A percentile compares a stretch with the other conserved stretches of the same genome.
These are phyloP conservation scores for Tetraselmis striata DNA, from an alignment of 139 green algal genomes.

Conservation along the genomic window DNA sequence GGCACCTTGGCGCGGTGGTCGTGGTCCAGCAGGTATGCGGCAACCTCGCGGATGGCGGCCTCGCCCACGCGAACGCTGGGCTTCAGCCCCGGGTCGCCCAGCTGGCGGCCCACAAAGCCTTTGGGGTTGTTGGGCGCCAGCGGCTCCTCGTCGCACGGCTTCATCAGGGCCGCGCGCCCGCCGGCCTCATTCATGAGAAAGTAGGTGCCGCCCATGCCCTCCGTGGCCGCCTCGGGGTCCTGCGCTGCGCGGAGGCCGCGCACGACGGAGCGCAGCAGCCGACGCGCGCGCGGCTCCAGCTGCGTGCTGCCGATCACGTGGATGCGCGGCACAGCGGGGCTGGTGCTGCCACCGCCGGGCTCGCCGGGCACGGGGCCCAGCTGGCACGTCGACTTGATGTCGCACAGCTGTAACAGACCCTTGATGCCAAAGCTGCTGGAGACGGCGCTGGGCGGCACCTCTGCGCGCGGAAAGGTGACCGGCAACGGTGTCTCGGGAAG, in stretches of 20 bases:
- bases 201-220: slow-evolving; percentile 88
- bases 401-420: neutral
- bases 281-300: slow-evolving; percentile 31
- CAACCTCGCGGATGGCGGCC: slow-evolving; percentile 89
- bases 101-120: slow-evolving; percentile 79
- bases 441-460: neutral
- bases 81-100: slow-evolving; percentile 90
- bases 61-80: slow-evolving; percentile 87
- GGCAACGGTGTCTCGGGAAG: neutral
- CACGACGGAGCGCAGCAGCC: slow-evolving; percentile 61
- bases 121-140: slow-evolving; percentile 92
- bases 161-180: slow-evolving; percentile 76
- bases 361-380: neutral
- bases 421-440: neutral
- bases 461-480: neutral
- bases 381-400: neutral
- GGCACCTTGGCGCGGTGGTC: slow-evolving; percentile 84
- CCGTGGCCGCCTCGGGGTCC: slow-evolving; percentile 53
- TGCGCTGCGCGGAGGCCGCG: slow-evolving; percentile 64
- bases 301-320: neutral
- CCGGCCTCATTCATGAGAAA: slow-evolving; percentile 70
- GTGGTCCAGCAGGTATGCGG: slow-evolving; percentile 92
- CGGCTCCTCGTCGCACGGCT: slow-evolving; percentile 90
- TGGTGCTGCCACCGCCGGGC: neutral
- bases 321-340: neutral